Base-by-base conservation (phyloP, 2,329 filamentous ascomycete genomes). In the Septoria linicola region DNA sequence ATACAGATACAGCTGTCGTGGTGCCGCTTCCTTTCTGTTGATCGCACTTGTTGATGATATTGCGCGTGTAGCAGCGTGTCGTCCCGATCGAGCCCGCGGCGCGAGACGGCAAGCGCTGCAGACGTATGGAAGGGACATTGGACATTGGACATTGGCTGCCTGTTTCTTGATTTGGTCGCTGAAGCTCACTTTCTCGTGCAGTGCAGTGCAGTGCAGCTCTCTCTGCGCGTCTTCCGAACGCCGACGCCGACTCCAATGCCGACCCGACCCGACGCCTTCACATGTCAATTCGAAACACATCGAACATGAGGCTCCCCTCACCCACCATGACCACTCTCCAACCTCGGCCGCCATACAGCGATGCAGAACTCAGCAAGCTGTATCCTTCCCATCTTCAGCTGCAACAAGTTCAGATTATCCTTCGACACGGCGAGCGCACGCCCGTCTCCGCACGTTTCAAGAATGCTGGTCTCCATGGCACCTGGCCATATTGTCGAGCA, bases 401-500 rank as follows among this genome's bases (percentile, higher is more conserved):
- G 30, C 87, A 93, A 68, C 82, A 93, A 54, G 93, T 97, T 42
- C 93, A 99, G 74, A 79, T 97, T 63, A 79, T 84, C n/a, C 63
- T 70, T 14, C 62, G 68, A 17, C 68, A 70, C 55, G 68, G 68
- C 51, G 83, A 87, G 74, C 85, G 92, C 51, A 92, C 86, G 6
- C 92, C 92, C 21, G 88, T 97, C 21, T 87, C 83, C 51, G 80
- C 88, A n/a, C 86, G 93, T 32, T 96, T 99, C 69, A 81, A 88
- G 66, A 93, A 92, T 73, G 53, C 63, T 55, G 59, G 68, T 47
- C 49, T 61, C 30, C 53, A 48, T 30, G 37, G 58, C 77, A 78
- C 83, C 71, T 99, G 93, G 93, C 89, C 93, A 1, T 97, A 96
- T 72, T 99, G 93, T 73, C 80, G 81, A 59, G 82, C 85, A 49